A percentile compares a stretch with the other conserved stretches of the same genome.
Evolutionary conservation across 768 basidiomycete genomes (phyloP).

Genomic region (Filobasidium wieringae): DNA sequence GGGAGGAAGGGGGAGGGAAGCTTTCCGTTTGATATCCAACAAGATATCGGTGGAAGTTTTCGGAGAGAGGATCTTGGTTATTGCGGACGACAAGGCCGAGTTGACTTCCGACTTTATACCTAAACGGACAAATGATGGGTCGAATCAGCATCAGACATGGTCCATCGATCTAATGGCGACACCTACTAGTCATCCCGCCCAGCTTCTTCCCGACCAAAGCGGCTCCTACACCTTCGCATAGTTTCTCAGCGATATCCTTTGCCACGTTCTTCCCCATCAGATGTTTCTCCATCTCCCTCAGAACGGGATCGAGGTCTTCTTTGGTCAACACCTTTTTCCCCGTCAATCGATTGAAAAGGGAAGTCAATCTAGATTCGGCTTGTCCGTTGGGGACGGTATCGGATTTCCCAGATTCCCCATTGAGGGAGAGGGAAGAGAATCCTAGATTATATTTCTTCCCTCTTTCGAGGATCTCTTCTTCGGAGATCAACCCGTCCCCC

Average conservation of each 20-base stretch:
- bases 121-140: too few relatives aligned
- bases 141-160: neutral
- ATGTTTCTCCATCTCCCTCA: slow-evolving; percentile 93
- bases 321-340: slow-evolving; percentile 68
- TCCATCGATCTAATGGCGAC: neutral
- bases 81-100: slow-evolving; percentile 64
- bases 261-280: slow-evolving; percentile 99
- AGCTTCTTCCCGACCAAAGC: slow-evolving; percentile 80
- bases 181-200: slow-evolving; percentile 74
- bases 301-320: slow-evolving; percentile 70
- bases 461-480: slow-evolving; percentile 36
- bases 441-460: slow-evolving; percentile 9
- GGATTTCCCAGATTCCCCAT: neutral
- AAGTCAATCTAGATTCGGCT: slow-evolving; percentile 1
- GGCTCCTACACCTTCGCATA: slow-evolving; percentile 88
- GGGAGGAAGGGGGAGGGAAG: slow-evolving; percentile 30
- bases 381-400: neutral
- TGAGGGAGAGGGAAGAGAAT: neutral
- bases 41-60: slow-evolving; percentile 95
- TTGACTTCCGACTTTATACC: slow-evolving; percentile 77
- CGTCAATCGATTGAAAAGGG: slow-evolving; percentile 71
- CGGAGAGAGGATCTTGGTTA: slow-evolving; percentile 89
- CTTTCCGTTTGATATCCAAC: slow-evolving; percentile 79
- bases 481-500: slow-evolving; percentile 30
- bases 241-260: slow-evolving; percentile 82